Evolutionary conservation across 108 stramenopile species (phyloP).

Genomic region (Cyclotella choctawhatcheeana): DNA sequence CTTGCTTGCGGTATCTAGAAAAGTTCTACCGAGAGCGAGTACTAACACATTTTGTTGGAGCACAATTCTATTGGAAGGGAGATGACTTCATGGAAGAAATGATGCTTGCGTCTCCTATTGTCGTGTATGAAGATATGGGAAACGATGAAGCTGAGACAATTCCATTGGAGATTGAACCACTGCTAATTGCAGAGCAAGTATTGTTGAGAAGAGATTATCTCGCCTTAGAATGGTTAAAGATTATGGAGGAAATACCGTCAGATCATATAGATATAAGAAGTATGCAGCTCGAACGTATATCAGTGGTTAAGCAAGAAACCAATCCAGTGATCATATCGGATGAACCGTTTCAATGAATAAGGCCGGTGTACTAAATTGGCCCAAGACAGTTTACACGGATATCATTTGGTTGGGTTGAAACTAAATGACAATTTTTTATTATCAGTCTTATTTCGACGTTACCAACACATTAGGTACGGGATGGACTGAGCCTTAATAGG

Average conservation of each 20-base stretch:
- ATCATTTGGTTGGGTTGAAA: no score
- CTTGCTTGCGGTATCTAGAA: slow-evolving; percentile 41
- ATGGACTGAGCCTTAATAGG: no score
- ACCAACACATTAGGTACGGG: no score
- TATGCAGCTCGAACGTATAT: slow-evolving; percentile 41
- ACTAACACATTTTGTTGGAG: slow-evolving; percentile 61
- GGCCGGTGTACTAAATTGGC: no score
- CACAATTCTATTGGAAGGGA: slow-evolving; percentile 68
- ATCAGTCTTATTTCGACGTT: no score
- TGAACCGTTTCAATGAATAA: slow-evolving; percentile 34
- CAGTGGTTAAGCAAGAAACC: slow-evolving; percentile 52
- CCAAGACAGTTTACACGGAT: no score
- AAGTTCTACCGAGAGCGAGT: slow-evolving; percentile 60
- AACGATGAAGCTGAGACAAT: slow-evolving; percentile 2
- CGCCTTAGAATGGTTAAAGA: slow-evolving; percentile 66
- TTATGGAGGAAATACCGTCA: slow-evolving; percentile 49
- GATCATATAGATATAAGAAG: slow-evolving; percentile 69
- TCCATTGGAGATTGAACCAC: slow-evolving; percentile 59
- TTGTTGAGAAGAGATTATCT: slow-evolving; percentile 60
- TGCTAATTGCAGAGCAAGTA: slow-evolving; percentile 65
- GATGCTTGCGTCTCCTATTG: slow-evolving; percentile 51
- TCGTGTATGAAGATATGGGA: slow-evolving; percentile 33
- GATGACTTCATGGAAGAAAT: slow-evolving; percentile 80
- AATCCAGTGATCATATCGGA: no score
- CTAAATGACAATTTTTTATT: no score